phyloP scores from a whole-genome alignment of 2,329 filamentous ascomycete genomes.

The Emmonsia crescens region DNA sequence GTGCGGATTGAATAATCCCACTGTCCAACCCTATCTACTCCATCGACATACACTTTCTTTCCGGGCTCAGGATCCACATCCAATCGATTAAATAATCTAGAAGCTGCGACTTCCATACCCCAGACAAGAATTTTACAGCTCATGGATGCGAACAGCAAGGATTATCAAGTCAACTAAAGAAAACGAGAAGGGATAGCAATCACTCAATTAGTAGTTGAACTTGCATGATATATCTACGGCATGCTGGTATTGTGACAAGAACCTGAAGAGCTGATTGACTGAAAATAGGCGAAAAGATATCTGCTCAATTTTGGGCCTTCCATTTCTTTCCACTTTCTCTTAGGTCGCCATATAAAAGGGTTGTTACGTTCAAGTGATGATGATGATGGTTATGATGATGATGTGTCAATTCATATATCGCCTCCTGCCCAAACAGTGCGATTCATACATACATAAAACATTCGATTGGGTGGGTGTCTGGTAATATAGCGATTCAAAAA shows the following conservation, averaged over 20 bases:
- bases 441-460: background rate
- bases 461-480: background rate
- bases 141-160: background rate
- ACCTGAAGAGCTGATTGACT: background rate
- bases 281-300: background rate
- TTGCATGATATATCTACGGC: background rate
- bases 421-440: background rate
- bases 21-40: background rate
- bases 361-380: background rate
- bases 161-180: background rate
- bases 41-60: background rate
- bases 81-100: background rate
- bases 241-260: background rate
- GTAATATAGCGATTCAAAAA: background rate
- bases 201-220: background rate
- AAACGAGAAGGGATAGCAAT: background rate
- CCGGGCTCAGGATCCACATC: background rate
- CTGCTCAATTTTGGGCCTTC: background rate
- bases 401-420: background rate
- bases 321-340: background rate
- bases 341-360: background rate
- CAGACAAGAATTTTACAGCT: background rate
- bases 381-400: background rate
- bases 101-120: background rate
- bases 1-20: background rate